Conservation (phyloP, 352 stramenopile species). For the Globisporangium parvum region DNA sequence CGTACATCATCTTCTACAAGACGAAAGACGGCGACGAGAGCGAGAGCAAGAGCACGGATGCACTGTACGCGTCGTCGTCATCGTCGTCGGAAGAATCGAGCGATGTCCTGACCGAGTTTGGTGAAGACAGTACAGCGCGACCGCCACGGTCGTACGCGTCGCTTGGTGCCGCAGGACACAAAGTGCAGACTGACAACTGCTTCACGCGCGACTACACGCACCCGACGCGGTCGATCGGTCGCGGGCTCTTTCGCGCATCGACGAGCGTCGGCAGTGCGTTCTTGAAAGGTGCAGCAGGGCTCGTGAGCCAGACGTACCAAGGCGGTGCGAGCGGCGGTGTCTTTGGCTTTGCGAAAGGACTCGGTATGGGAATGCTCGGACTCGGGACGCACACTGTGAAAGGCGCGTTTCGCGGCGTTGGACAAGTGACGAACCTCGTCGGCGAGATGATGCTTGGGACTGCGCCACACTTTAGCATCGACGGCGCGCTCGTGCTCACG, state of each 20-base stretch:
- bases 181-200: constrained; percentile 83
- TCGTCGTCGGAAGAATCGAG: constrained; percentile 40
- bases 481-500: constrained; percentile 72
- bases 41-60: constrained; percentile 27
- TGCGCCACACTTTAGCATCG: constrained; percentile 84
- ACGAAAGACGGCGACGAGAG: constrained; percentile 32
- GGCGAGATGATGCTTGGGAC: constrained; percentile 83
- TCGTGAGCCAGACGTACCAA: constrained; percentile 87
- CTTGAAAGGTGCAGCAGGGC: constrained; percentile 68
- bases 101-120: constrained; percentile 25
- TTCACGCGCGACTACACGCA: constrained; percentile 79
- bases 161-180: constrained; percentile 75
- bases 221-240: constrained; percentile 69
- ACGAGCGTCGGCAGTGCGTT: constrained; percentile 84
- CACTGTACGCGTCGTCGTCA: constrained; percentile 33
- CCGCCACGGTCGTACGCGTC: constrained; percentile 75
- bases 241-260: constrained; percentile 74
- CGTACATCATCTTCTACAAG: constrained; percentile 90
- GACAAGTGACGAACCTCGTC: constrained; percentile 82
- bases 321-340: constrained; percentile 76
- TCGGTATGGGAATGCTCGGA: constrained; percentile 83
- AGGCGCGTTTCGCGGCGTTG: constrained; percentile 78
- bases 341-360: constrained; percentile 83
- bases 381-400: constrained; percentile 84
- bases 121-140: constrained; percentile 25